phyloP scores from a whole-genome alignment of 2,329 filamentous ascomycete species.

The Neurospora sp. region DNA sequence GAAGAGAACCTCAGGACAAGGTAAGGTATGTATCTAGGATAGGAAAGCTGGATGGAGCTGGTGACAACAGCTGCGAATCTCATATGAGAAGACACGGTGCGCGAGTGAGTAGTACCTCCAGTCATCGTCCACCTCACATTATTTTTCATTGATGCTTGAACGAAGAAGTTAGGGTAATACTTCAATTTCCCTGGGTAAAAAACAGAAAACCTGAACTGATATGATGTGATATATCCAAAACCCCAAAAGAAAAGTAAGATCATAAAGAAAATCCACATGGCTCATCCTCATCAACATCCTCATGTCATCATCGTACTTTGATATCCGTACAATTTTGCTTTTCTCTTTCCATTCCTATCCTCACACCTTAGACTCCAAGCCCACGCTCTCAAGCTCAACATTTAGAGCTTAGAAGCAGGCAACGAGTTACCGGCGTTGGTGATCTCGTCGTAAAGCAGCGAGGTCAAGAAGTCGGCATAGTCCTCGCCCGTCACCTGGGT shows the following conservation, averaged over 20 bases:
- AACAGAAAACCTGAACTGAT: background rate
- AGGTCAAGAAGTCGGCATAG: slow-evolving; percentile 90
- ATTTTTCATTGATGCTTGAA: background rate
- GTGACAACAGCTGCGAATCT: background rate
- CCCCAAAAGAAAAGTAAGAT: background rate
- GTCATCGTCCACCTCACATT: background rate
- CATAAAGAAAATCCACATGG: background rate
- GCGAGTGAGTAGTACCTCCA: background rate
- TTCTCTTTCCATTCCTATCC: background rate
- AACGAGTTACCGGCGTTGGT: slow-evolving; percentile 56
- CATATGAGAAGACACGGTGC: background rate
- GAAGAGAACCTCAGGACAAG: too few species aligned
- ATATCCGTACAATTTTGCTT: background rate
- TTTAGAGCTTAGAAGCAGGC: slow-evolving; percentile 54
- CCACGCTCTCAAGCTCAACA: background rate
- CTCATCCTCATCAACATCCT: background rate
- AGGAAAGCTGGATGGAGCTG: background rate
- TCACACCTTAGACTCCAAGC: background rate
- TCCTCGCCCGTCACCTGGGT: slow-evolving; percentile 93
- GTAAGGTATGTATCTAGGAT: background rate
- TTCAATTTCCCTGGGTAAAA: background rate
- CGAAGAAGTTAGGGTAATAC: background rate
- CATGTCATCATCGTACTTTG: background rate
- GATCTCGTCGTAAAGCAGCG: slow-evolving; percentile 81
- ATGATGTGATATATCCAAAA: background rate